These are phyloP conservation scores for Macadamia tetraphylla DNA, from an alignment of 164 flowering plant genomes.

Conservation along the genomic window DNA sequence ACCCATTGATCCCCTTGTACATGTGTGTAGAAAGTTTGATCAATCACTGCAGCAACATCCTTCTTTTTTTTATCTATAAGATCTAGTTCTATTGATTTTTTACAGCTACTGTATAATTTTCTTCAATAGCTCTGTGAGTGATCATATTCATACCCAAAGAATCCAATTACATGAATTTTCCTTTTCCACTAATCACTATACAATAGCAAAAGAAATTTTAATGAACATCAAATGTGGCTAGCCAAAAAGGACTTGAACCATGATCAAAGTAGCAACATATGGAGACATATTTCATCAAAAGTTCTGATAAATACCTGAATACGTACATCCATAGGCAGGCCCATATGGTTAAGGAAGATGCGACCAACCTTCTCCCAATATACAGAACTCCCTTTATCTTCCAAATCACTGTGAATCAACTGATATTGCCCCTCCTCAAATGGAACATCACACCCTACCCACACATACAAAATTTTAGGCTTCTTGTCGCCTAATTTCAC, in stretches of 20 bases:
- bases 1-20: too few species aligned
- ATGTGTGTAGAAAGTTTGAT: too few species aligned
- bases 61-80: too few species aligned
- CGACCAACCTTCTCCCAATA: conserved; percentile 29
- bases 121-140: too few species aligned
- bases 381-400: conserved; percentile 11
- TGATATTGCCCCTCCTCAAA: conserved; percentile 17
- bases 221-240: not conserved
- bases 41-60: too few species aligned
- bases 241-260: too few species aligned
- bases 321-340: conserved; percentile 29
- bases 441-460: conserved; percentile 35
- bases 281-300: conserved; percentile 4
- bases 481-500: conserved; percentile 13
- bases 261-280: not conserved
- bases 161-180: too few species aligned
- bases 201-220: too few species aligned
- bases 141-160: too few species aligned
- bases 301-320: conserved; percentile 36
- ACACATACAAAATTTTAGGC: conserved; percentile 28
- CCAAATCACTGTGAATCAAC: conserved; percentile 8
- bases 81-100: too few species aligned
- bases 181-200: too few species aligned
- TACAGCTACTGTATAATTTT: too few species aligned
- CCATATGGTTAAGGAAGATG: conserved; percentile 30